Evolutionary conservation across 768 basidiomycete genomes (phyloP), one percentile per base, ranked within the genome.

Genomic region (Leccinum sublutescens): DNA sequence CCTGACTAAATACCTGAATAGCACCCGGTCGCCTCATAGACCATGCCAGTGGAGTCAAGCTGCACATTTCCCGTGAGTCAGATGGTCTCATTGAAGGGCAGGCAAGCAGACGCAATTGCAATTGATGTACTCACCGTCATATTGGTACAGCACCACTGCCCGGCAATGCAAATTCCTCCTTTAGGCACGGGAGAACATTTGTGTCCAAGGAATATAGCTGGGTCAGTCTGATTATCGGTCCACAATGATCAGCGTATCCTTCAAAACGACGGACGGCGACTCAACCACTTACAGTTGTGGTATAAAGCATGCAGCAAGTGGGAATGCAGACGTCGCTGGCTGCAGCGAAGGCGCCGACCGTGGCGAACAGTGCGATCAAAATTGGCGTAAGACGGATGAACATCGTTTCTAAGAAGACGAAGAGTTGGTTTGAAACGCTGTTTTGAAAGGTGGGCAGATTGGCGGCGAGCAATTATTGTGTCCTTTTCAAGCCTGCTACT

Each of bases 301-400:
- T 27, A 5, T 33, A 33, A 12, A 12, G 12, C n/a, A 47, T 0
- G 34, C 61, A 62, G 40, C 62, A 57, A 12, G 50, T 31, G 7
- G 31, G 43, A 23, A n/a, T 4, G n/a, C 61, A 57, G 14, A 29
- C 25, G 4, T 5, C 5, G 14, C 12, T n/a, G 15, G 45, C 23
- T 19, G 19, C 21, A 19, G 36, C 48, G 27, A 50, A 48, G 10
- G 23, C n/a, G 5, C 55, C n/a, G 5, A 12, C 10, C 17, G 54
- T n/a, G 10, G 27, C 40, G 4, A 54, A 23, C 1, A 62, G 33
- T 6, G 34, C 48, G 14, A 62, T 19, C 5, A 50, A 33, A 34
- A 62, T 8, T 9, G 51, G 49, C 11, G 40, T 38, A 31, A 56
- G 34, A 45, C 48, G 61, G 43, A n/a, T 19, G 8, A 62, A 57